Percentiles rank a stretch among this genome's conserved stretches.
phyloP scores from a whole-genome alignment of 2,329 filamentous ascomycete genomes.

The Penicillium aurantiogriseum region DNA sequence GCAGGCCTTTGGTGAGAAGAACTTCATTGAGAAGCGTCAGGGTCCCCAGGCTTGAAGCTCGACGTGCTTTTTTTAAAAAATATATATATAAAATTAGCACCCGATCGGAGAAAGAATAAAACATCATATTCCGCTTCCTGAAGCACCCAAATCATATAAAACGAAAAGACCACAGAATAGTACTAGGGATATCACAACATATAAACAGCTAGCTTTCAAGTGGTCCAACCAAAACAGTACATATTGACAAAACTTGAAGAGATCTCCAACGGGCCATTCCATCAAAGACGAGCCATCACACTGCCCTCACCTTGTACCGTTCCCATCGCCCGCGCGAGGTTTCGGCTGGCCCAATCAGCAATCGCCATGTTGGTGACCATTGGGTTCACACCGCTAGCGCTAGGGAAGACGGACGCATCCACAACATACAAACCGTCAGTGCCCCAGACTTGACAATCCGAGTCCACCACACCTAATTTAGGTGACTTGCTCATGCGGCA shows the following conservation, averaged over 20 bases:
- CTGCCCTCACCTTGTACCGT: constrained; percentile 11
- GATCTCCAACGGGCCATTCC: neutral
- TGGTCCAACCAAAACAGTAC: neutral
- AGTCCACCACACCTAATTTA: constrained; percentile 46
- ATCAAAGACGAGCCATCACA: constrained; percentile 27
- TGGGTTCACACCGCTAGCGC: constrained; percentile 52
- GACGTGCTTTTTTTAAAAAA: too few relatives aligned
- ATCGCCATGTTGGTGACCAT: constrained; percentile 55
- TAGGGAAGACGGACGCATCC: constrained; percentile 52
- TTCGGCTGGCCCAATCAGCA: constrained; percentile 47
- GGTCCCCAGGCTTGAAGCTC: neutral
- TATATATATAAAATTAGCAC: too few relatives aligned
- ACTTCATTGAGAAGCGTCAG: constrained; percentile 27
- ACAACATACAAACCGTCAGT: constrained; percentile 48
- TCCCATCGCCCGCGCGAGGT: constrained; percentile 36
- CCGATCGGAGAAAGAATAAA: neutral
- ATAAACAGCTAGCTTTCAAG: neutral
- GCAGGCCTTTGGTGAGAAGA: constrained; percentile 30
- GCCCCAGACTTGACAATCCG: constrained; percentile 48
- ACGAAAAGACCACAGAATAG: neutral
- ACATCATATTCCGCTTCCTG: neutral
- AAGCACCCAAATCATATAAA: neutral
- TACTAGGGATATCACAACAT: neutral
- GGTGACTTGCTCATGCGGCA: constrained; percentile 48
- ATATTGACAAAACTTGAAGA: neutral